A percentile compares a stretch with the other conserved stretches of the same genome.
Conservation (phyloP, 345 rosid genomes). For the Cochlearia excelsa region DNA sequence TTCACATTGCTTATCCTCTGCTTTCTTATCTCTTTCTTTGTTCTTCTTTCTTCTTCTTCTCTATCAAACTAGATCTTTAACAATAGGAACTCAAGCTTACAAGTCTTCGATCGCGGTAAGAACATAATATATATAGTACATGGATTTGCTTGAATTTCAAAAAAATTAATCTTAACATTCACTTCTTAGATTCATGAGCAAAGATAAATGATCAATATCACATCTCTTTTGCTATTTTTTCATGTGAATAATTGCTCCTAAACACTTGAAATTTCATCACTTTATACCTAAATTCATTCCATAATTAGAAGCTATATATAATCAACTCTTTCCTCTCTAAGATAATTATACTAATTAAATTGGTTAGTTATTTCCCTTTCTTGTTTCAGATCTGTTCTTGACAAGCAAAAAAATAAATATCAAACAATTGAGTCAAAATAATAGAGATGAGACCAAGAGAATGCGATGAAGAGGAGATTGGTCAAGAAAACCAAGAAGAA, state of each 20-base stretch:
- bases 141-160: constrained; percentile 3
- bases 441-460: constrained; percentile 45
- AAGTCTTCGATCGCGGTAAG: constrained; percentile 23
- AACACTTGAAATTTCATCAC: neutral
- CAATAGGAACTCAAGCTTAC: constrained; percentile 24
- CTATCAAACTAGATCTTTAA: constrained; percentile 22
- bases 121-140: neutral
- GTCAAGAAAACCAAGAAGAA: constrained; percentile 56
- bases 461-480: constrained; percentile 34
- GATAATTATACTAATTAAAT: neutral
- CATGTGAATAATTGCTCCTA: constrained; percentile 11
- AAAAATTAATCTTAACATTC: constrained; percentile 2
- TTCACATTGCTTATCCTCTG: constrained; percentile 25
- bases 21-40: constrained; percentile 24
- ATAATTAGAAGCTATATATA: neutral
- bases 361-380: neutral
- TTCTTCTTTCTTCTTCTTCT: constrained; percentile 13
- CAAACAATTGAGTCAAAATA: constrained; percentile 1
- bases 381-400: constrained; percentile 33
- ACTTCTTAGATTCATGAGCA: neutral
- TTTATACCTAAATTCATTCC: neutral
- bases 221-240: constrained; percentile 6
- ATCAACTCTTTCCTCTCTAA: neutral
- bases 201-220: constrained; percentile 8
- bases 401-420: neutral